Evolutionary conservation across 129 eudicot genomes (phyloP).

Genomic region (Dittrichia graveolens): DNA sequence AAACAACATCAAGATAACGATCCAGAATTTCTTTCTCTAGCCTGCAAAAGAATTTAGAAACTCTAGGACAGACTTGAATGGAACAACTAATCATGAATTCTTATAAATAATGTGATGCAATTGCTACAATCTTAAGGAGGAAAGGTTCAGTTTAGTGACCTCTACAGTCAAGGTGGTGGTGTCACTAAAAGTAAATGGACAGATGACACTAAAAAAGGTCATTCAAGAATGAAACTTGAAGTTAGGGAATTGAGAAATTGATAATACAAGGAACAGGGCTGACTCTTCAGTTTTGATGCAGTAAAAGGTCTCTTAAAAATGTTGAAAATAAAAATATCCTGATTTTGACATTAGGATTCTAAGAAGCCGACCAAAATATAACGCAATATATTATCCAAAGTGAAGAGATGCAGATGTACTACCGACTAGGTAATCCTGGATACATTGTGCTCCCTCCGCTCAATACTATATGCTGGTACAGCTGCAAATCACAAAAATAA

Average conservation of each 20-base stretch:
- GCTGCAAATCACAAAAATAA: slow-evolving; percentile 55
- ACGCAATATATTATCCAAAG: slow-evolving; percentile 14
- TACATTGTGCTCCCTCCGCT: slow-evolving; percentile 99
- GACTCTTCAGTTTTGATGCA: slow-evolving; percentile 8
- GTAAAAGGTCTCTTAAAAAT: slow-evolving; percentile 5
- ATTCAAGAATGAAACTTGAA: neutral
- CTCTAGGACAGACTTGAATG: slow-evolving; percentile 18
- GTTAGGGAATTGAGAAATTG: neutral
- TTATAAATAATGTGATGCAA: slow-evolving; percentile 15
- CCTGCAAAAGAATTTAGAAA: slow-evolving; percentile 45
- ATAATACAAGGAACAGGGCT: neutral
- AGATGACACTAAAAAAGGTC: neutral
- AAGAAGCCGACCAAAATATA: slow-evolving; percentile 6
- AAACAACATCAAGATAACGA: slow-evolving; percentile 91
- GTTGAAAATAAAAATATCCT: neutral
- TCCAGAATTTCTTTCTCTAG: slow-evolving; percentile 94
- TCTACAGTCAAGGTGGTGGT: neutral
- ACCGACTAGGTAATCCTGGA: slow-evolving; percentile 99
- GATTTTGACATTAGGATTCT: slow-evolving; percentile 2
- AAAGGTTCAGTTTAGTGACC: too few species aligned
- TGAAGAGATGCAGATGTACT: slow-evolving; percentile 29
- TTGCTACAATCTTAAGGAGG: neutral
- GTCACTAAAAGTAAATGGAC: neutral
- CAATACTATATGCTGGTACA: slow-evolving; percentile 95
- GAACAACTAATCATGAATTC: slow-evolving; percentile 4